phyloP scores from a whole-genome alignment of 306 rosid species.

The Delonix regia region DNA sequence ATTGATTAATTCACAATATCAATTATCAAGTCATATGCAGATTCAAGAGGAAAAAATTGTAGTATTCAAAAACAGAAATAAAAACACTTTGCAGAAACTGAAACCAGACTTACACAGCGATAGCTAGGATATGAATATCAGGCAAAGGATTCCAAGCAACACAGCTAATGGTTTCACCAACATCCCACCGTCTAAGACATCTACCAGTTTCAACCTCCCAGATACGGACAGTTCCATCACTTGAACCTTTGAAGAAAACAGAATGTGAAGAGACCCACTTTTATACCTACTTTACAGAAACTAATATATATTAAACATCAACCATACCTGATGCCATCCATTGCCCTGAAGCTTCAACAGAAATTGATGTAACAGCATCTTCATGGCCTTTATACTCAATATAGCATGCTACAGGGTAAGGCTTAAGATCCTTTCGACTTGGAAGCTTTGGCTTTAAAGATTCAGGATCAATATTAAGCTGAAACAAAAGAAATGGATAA shows the following conservation, averaged over 20 bases:
- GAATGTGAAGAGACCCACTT: conserved; percentile 28
- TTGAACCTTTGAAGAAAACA: conserved; percentile 64
- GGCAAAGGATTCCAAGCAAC: conserved; percentile 93
- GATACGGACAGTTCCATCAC: conserved; percentile 87
- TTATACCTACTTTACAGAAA: conserved; percentile 2
- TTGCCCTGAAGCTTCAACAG: conserved; percentile 82
- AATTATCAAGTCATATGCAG: conserved; percentile 28
- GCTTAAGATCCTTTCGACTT: conserved; percentile 80
- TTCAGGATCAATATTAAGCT: conserved; percentile 92
- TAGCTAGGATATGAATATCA: conserved; percentile 74
- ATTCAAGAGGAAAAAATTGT: not conserved
- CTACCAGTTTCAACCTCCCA: conserved; percentile 96
- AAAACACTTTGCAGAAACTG: not conserved
- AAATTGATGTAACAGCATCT: conserved; percentile 82
- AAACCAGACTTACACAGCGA: conserved; percentile 66
- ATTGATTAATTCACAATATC: conserved; percentile 20
- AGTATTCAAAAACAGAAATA: not conserved
- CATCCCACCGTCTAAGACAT: conserved; percentile 75
- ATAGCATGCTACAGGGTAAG: conserved; percentile 78
- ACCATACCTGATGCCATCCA: conserved; percentile 96
- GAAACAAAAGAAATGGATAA: conserved; percentile 32
- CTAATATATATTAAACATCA: conserved; percentile 31
- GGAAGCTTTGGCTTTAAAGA: conserved; percentile 95
- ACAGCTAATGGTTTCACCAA: conserved; percentile 79
- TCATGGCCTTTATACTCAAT: conserved; percentile 86